Evolutionary conservation across 306 rosid species (phyloP).

Genomic region (Prosopis cineraria): DNA sequence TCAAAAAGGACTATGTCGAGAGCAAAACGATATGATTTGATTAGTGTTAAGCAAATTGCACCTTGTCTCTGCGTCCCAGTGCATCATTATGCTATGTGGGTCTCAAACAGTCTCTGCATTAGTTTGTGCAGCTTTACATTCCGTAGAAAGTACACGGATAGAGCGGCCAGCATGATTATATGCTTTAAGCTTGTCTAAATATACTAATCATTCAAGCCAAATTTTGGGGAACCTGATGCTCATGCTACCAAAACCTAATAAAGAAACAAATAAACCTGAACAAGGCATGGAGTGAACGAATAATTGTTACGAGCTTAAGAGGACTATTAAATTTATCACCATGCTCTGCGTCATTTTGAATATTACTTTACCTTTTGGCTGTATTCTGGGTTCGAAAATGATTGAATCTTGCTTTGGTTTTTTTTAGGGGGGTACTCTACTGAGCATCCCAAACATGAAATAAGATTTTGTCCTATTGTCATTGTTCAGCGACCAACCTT

Average conservation of each 20-base stretch:
- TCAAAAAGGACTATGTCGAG: background rate
- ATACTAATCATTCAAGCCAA: background rate
- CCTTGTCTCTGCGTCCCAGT: background rate
- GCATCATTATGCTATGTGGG: conserved; percentile 25
- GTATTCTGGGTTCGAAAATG: conserved; percentile 20
- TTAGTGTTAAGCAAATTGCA: background rate
- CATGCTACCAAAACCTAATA: background rate
- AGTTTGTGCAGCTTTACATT: background rate
- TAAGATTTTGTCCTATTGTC: conserved; percentile 2
- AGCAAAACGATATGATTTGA: background rate
- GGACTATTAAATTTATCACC: background rate
- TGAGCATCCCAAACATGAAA: conserved; percentile 12
- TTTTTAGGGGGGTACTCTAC: conserved; percentile 15
- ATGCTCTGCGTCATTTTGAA: conserved; percentile 8
- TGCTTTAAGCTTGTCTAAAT: conserved; percentile 21
- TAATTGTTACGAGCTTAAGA: conserved; percentile 21
- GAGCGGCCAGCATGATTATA: background rate
- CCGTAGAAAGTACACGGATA: background rate
- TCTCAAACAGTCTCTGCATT: background rate
- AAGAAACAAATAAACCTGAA: background rate
- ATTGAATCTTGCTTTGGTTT: conserved; percentile 33
- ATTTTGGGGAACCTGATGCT: background rate
- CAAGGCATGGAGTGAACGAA: conserved; percentile 29
- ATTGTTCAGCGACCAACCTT: conserved; percentile 31
- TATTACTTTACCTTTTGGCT: conserved; percentile 3